Evolutionary conservation across 2,329 filamentous ascomycete species (phyloP).

Genomic region (Aureobasidium sp.): DNA sequence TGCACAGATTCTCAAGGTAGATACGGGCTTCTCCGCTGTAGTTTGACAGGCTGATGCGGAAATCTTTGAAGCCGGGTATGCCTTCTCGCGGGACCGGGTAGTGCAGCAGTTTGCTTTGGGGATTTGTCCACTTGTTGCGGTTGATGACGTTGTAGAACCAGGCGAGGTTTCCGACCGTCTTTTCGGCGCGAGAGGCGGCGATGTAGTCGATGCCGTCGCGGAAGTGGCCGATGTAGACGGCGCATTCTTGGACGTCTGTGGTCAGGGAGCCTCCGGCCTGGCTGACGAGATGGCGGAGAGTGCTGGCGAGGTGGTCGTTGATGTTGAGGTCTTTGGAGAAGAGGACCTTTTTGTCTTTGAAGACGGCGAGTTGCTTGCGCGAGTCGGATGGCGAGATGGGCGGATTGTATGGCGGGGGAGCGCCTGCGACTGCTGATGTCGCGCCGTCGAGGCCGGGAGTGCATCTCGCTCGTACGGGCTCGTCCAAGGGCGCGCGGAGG

Average conservation of each 20-base stretch:
- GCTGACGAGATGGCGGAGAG: slow-evolving; percentile 63
- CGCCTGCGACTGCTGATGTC: slow-evolving; percentile 45
- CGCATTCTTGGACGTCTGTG: slow-evolving; percentile 58
- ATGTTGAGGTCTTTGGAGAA: slow-evolving; percentile 69
- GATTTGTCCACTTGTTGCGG: slow-evolving; percentile 81
- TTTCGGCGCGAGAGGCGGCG: slow-evolving; percentile 65
- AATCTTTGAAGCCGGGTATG: slow-evolving; percentile 68
- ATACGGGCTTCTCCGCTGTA: slow-evolving; percentile 90
- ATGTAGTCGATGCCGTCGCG: slow-evolving; percentile 75
- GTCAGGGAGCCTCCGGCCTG: slow-evolving; percentile 66
- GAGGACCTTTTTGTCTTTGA: slow-evolving; percentile 69
- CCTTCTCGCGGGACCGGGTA: slow-evolving; percentile 76
- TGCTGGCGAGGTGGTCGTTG: slow-evolving; percentile 56
- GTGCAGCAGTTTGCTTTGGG: slow-evolving; percentile 73
- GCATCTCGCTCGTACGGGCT: slow-evolving; percentile 22
- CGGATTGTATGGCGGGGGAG: slow-evolving; percentile 31
- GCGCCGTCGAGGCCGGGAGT: slow-evolving; percentile 57
- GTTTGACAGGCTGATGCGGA: slow-evolving; percentile 86
- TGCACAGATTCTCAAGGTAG: slow-evolving; percentile 88
- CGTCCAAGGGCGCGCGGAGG: slow-evolving; percentile 38
- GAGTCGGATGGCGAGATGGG: slow-evolving; percentile 37
- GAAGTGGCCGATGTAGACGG: slow-evolving; percentile 83
- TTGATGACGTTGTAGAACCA: slow-evolving; percentile 94
- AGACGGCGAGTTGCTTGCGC: slow-evolving; percentile 59
- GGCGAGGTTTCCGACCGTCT: slow-evolving; percentile 82